These are phyloP conservation scores for Dryadomyces sulphureus DNA, from an alignment of 2,329 filamentous ascomycete genomes.

Conservation along the genomic window DNA sequence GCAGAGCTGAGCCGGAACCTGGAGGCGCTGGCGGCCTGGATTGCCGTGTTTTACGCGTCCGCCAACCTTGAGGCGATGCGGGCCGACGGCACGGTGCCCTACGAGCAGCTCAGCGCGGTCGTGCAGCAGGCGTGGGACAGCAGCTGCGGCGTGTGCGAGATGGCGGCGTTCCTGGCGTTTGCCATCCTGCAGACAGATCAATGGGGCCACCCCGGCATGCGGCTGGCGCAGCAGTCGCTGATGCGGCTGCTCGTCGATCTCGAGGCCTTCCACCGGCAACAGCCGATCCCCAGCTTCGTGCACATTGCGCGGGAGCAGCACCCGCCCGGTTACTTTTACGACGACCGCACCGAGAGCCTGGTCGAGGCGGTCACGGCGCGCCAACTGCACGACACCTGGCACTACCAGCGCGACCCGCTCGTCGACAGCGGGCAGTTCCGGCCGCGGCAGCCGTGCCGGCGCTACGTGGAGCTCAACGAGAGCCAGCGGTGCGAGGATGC, in stretches of 20 bases:
- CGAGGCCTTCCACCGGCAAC: conserved; percentile 18
- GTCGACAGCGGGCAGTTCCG: background rate
- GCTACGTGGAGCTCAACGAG: background rate
- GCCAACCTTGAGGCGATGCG: conserved; percentile 7
- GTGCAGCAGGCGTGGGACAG: conserved; percentile 6
- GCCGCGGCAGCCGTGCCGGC: conserved; percentile 1
- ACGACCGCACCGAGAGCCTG: conserved; percentile 10
- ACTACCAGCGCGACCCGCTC: background rate
- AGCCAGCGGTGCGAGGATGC: background rate
- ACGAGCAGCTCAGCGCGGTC: conserved; percentile 1
- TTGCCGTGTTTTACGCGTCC: conserved; percentile 7
- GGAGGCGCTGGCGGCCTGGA: conserved; percentile 6
- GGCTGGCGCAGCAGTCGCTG: conserved; percentile 9
- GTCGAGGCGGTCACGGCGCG: conserved; percentile 7
- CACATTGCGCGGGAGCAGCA: conserved; percentile 8
- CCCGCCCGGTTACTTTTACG: conserved; percentile 15
- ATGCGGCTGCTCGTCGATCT: conserved; percentile 18
- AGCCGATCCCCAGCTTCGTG: conserved; percentile 18
- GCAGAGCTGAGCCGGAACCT: conserved; percentile 8
- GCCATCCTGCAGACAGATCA: conserved; percentile 11
- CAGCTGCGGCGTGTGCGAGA: conserved; percentile 9
- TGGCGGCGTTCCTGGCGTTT: conserved; percentile 10
- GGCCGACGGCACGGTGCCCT: background rate
- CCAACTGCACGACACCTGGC: conserved; percentile 6
- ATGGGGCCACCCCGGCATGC: conserved; percentile 12